Conservation (phyloP, 2,329 filamentous ascomycete species). For the Westerdykella ornata region DNA sequence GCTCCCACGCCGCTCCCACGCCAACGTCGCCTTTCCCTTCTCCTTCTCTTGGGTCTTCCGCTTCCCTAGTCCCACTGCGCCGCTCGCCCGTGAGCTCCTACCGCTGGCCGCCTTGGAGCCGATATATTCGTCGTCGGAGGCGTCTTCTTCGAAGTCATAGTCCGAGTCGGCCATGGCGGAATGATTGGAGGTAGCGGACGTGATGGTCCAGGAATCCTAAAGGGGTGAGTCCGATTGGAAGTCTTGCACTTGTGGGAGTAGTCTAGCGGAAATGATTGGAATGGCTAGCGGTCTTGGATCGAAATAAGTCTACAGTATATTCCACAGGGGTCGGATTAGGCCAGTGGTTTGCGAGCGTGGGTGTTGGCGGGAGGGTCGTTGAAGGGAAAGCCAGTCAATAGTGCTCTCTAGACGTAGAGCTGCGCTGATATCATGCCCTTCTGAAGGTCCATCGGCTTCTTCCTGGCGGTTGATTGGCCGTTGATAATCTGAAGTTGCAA, state of each 20-base stretch:
- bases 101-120: constrained; percentile 32
- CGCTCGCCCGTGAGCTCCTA: constrained; percentile 19
- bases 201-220: constrained; percentile 2
- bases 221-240: too few relatives aligned
- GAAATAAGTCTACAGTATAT: too few relatives aligned
- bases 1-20: constrained; percentile 33
- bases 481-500: too few relatives aligned
- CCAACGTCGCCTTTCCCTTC: constrained; percentile 42
- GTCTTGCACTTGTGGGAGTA: too few relatives aligned
- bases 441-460: neutral
- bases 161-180: constrained; percentile 64
- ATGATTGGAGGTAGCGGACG: constrained; percentile 3
- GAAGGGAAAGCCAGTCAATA: neutral
- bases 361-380: neutral
- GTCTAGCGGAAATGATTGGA: too few relatives aligned
- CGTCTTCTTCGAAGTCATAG: constrained; percentile 59
- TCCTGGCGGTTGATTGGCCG: too few relatives aligned
- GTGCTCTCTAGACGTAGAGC: neutral
- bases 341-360: too few relatives aligned
- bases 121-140: constrained; percentile 58
- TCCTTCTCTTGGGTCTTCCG: constrained; percentile 16
- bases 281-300: too few relatives aligned
- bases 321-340: too few relatives aligned
- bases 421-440: constrained; percentile 1
- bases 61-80: constrained; percentile 16